Percentiles rank a stretch among this genome's conserved stretches.
Evolutionary conservation across 768 basidiomycete genomes (phyloP).

Genomic region (Russula ochroleuca): DNA sequence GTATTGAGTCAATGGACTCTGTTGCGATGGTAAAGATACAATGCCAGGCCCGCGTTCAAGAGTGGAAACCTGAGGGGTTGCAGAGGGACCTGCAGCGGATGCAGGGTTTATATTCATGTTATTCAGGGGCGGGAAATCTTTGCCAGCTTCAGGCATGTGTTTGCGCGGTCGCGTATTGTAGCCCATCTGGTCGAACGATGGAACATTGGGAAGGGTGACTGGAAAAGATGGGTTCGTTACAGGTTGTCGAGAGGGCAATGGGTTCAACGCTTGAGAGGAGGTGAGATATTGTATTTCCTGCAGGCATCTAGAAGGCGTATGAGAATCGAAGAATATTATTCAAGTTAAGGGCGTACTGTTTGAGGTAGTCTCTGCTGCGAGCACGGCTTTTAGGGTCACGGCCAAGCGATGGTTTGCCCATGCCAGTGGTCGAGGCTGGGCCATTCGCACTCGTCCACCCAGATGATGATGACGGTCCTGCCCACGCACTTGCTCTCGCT

Average conservation of each 20-base stretch:
- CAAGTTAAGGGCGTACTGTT: slow-evolving; percentile 87
- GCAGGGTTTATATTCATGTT: slow-evolving; percentile 52
- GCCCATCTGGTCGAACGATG: slow-evolving; percentile 66
- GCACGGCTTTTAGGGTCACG: slow-evolving; percentile 96
- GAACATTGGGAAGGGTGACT: slow-evolving; percentile 63
- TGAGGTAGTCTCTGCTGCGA: slow-evolving; percentile 92
- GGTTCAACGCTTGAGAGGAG: slow-evolving; percentile 95
- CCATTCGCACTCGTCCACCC: slow-evolving; percentile 45
- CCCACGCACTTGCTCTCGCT: slow-evolving; percentile 56
- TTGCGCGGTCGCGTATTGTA: slow-evolving; percentile 82
- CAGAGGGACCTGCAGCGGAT: slow-evolving; percentile 39
- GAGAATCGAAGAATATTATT: slow-evolving; percentile 64
- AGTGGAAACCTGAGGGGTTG: slow-evolving; percentile 41
- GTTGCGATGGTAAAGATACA: slow-evolving; percentile 32
- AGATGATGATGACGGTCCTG: slow-evolving; percentile 40
- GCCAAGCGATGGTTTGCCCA: slow-evolving; percentile 70
- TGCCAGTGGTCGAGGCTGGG: slow-evolving; percentile 38
- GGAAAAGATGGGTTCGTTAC: slow-evolving; percentile 61
- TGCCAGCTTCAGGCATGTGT: slow-evolving; percentile 66
- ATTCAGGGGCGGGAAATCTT: slow-evolving; percentile 65
- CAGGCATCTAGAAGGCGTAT: slow-evolving; percentile 60
- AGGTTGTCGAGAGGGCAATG: slow-evolving; percentile 82
- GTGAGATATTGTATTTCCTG: slow-evolving; percentile 98
- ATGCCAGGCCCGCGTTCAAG: slow-evolving; percentile 45
- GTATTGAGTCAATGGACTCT: slow-evolving; percentile 30